Conservation (phyloP, 257 asterid genomes). For the Perilla frutescens region DNA sequence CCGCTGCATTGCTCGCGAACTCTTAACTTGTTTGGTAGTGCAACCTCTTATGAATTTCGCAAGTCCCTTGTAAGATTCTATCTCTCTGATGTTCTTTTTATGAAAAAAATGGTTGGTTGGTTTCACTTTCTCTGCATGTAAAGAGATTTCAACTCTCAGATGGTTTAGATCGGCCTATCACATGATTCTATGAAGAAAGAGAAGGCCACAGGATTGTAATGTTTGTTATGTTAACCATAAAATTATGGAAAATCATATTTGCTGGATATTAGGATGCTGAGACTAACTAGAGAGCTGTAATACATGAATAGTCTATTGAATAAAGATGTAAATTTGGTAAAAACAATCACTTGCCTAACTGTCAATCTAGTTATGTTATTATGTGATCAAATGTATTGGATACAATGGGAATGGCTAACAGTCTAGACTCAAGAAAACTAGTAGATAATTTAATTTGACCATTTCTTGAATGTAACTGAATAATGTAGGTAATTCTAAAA, state of each 20-base stretch:
- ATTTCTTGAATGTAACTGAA: no score
- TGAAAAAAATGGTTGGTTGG: background rate
- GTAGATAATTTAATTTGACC: slow-evolving; percentile 4
- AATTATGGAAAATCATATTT: background rate
- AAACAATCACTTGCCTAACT: slow-evolving; percentile 2
- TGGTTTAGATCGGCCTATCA: slow-evolving; percentile 27
- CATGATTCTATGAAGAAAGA: slow-evolving; percentile 16
- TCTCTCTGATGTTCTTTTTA: slow-evolving; percentile 27
- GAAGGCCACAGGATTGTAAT: slow-evolving; percentile 12
- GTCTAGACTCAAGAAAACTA: background rate
- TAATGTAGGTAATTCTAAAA: no score
- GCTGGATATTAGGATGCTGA: background rate
- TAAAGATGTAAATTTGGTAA: background rate
- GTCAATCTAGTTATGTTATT: background rate
- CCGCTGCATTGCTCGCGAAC: slow-evolving; percentile 94
- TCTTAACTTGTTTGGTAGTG: slow-evolving; percentile 90
- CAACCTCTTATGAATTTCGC: slow-evolving; percentile 94
- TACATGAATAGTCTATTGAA: background rate
- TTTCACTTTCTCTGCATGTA: slow-evolving; percentile 9
- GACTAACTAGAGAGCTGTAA: slow-evolving; percentile 9
- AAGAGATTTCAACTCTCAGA: slow-evolving; percentile 7
- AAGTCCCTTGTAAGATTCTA: slow-evolving; percentile 80
- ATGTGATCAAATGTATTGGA: no score
- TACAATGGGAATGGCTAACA: no score
- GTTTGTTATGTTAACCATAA: slow-evolving; percentile 11